Base-by-base conservation (phyloP, 768 basidiomycete species). In the Lactarius vividus region DNA sequence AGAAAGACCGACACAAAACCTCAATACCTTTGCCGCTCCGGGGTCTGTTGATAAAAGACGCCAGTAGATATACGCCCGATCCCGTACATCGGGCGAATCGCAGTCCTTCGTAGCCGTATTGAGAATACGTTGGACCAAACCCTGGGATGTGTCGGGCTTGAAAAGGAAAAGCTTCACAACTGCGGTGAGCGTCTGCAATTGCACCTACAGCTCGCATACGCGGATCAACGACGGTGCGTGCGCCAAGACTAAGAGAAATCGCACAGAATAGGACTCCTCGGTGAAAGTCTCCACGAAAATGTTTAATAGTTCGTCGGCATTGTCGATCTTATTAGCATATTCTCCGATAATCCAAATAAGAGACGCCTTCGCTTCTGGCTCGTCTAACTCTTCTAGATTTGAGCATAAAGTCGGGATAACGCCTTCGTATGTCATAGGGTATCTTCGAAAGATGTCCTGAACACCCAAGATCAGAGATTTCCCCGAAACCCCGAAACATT, bases 301-400 rank as follows among this genome's bases (percentile, higher is more conserved):
- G 16, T 86, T 84, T 70, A 98, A 80, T 28, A 99, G 81, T 71
- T 98, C 96, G 74, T 92, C 94, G 3, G 96, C 95, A 69, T 99
- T 99, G 37, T 70, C 69, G 11, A 98, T 98, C 79, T 94, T 96
- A 76, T 91, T 90, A 3, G 96, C 95, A 72, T 99, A 98, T 79
- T 98, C 95, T 63, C 96, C 96, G 70, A 98, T 95, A 72, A 99
- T 98, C 96, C 97, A 99, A 74, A 99, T 98, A 58, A 99, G 81
- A 2, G 96, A 96, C 1, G 96, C 93, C 74, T 98, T 98, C 2
- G 97, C 96, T 74, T 99, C 96, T 11, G 96, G 97, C 74, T 99
- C 97, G 72, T 98, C 96, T 37, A 99, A 80, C 72, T 97, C 96
- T 66, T 99, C 96, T 16, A 98, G 86, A 73, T 95, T 96, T 2